Evolutionary conservation across 2,329 filamentous ascomycete genomes (phyloP).

Genomic region (Pyrenophora graminea): DNA sequence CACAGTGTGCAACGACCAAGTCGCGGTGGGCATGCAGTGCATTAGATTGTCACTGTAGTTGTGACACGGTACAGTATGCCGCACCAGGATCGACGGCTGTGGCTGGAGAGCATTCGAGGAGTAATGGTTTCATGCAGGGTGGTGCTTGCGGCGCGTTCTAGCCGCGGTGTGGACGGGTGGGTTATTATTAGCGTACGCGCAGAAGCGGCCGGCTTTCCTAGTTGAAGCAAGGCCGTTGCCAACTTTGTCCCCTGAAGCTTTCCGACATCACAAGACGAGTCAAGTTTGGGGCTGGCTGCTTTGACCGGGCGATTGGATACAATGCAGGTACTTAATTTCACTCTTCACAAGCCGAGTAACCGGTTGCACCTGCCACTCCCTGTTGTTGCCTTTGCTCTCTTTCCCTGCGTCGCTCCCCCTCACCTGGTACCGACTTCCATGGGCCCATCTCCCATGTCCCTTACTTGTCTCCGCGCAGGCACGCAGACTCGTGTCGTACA

Average conservation of each 20-base stretch:
- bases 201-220: slow-evolving; percentile 6
- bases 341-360: slow-evolving; percentile 23
- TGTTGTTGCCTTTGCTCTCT: slow-evolving; percentile 8
- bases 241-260: slow-evolving; percentile 13
- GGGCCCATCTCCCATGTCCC: slow-evolving; percentile 15
- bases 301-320: slow-evolving; percentile 14
- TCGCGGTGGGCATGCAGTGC: too few species aligned
- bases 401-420: slow-evolving; percentile 11
- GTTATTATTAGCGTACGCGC: slow-evolving; percentile 14
- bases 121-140: neutral
- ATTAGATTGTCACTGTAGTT: too few species aligned
- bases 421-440: slow-evolving; percentile 14
- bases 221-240: slow-evolving; percentile 10
- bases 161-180: neutral
- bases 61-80: neutral
- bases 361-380: slow-evolving; percentile 28
- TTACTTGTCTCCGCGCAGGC: slow-evolving; percentile 25
- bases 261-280: slow-evolving; percentile 9
- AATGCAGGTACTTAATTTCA: slow-evolving; percentile 16
- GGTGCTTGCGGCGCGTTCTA: neutral
- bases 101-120: slow-evolving; percentile 12
- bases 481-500: slow-evolving; percentile 28
- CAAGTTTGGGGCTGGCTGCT: slow-evolving; percentile 4
- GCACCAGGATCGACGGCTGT: slow-evolving; percentile 1
- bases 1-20: too few species aligned